Evolutionary conservation across 2,329 filamentous ascomycete genomes (phyloP), one percentile per base, ranked within the genome.

Genomic region (Anisogramma anomala): DNA sequence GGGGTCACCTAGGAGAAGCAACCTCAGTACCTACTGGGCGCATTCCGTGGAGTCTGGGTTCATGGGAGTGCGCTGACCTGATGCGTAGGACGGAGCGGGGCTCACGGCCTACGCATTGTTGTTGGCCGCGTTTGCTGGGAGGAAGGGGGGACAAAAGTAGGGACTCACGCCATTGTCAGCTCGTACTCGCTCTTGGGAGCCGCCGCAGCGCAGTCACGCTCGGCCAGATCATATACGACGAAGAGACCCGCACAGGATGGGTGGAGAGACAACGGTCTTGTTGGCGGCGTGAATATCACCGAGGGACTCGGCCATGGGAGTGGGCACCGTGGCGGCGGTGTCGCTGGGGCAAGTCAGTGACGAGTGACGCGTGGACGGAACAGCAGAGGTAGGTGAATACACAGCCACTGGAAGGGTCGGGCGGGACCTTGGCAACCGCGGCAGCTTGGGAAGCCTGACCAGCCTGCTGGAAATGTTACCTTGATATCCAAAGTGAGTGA

Each of bases 91-190:
- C 3, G 69, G 67, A 18, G 68, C 53, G 1, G 55, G 52, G 45
- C 51, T 49, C 22, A 67, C 51, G 47, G 56, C 59, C 62, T 64
- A 72, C 22, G 53, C 62, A 52, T 76, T 76, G 61, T 72, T 76
- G 63, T 73, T 73, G 48, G 71, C 63, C n/a, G 75, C 69, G 55
- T 76, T 76, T 52, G 71, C 75, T 20, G 64, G 69, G 35, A 76
- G 60, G 22, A 23, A 5, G 9, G 9, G 6, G 9, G 22, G 22
- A 23, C 5, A 23, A 23, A 23, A 23, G 22, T 6, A 23, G 5
- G 9, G 6, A 23, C 22, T 6, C 22, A 67, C 58, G 40, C 71
- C 69, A n/a, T 63, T 63, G 41, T 71, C 57, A 32, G 64, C 65
- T 64, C 56, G 45, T 65, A 69, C 55, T 76, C 72, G 54, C 72